Evolutionary conservation across 768 basidiomycete genomes (phyloP).

Genomic region (Suillus subluteus): DNA sequence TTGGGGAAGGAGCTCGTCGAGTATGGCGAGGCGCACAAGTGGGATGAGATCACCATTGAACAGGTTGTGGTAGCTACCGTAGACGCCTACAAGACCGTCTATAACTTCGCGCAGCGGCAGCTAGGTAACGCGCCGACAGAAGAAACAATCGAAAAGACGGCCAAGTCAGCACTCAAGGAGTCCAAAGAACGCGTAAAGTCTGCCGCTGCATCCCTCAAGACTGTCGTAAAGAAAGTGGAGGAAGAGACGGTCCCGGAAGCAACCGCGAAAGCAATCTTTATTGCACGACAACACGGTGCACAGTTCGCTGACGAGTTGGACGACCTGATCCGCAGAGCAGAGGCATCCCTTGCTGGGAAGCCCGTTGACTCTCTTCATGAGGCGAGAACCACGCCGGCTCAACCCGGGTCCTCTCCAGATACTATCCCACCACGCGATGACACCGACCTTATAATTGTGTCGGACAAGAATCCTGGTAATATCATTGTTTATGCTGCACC

Average conservation of each 20-base stretch:
- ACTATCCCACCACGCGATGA: slow-evolving; percentile 28
- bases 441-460: slow-evolving; percentile 29
- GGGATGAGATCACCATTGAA: slow-evolving; percentile 74
- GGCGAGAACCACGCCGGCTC: slow-evolving; percentile 26
- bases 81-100: slow-evolving; percentile 49
- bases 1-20: slow-evolving; percentile 78
- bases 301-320: slow-evolving; percentile 66
- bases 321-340: slow-evolving; percentile 71
- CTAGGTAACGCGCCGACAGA: slow-evolving; percentile 42
- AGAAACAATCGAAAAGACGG: slow-evolving; percentile 38
- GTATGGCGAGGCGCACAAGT: slow-evolving; percentile 76
- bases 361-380: slow-evolving; percentile 33
- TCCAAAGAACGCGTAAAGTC: slow-evolving; percentile 49
- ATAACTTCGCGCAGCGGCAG: slow-evolving; percentile 54
- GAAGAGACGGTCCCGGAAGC: slow-evolving; percentile 31
- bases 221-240: slow-evolving; percentile 44
- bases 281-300: slow-evolving; percentile 47
- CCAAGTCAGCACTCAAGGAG: slow-evolving; percentile 42
- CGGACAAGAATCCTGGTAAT: slow-evolving; percentile 34
- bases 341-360: slow-evolving; percentile 64
- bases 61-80: slow-evolving; percentile 59
- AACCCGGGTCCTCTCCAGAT: slow-evolving; percentile 29
- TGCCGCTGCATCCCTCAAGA: slow-evolving; percentile 49
- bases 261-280: slow-evolving; percentile 42
- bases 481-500: slow-evolving; percentile 61